Evolutionary conservation across 371 early-diverging fungal genomes (phyloP).

Genomic region (Actinomortierella ambigua): DNA sequence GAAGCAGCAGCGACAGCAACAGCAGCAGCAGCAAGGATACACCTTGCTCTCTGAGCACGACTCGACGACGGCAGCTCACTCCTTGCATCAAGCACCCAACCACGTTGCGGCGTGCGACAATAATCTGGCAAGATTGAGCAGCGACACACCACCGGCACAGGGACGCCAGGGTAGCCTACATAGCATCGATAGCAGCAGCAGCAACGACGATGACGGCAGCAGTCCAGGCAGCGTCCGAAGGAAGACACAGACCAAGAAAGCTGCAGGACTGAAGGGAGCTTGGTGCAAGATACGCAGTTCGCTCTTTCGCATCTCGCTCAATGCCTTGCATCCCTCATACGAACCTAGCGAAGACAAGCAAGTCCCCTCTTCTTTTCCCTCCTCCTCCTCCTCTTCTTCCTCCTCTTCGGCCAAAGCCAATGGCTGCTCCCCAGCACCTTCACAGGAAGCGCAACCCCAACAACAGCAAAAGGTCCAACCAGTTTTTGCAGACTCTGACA

Average conservation of each 20-base stretch:
- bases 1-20: background rate
- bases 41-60: too few species aligned
- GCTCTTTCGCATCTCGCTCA: too few species aligned
- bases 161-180: background rate
- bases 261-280: conserved; percentile 11
- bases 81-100: too few species aligned
- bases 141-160: background rate
- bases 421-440: too few species aligned
- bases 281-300: conserved; percentile 25
- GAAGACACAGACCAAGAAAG: background rate
- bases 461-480: too few species aligned
- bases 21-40: background rate
- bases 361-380: background rate
- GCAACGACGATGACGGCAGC: background rate
- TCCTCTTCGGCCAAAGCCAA: too few species aligned
- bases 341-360: background rate
- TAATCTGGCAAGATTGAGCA: background rate
- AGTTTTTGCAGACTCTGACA: too few species aligned
- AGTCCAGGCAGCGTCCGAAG: background rate
- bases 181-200: background rate
- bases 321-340: too few species aligned
- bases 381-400: background rate
- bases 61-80: too few species aligned
- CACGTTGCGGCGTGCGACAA: too few species aligned
- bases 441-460: too few species aligned